Evolutionary conservation across 208 protist genomes (phyloP), one percentile per base, ranked within the genome.

Genomic region (Acanthamoeba lenticulata): DNA sequence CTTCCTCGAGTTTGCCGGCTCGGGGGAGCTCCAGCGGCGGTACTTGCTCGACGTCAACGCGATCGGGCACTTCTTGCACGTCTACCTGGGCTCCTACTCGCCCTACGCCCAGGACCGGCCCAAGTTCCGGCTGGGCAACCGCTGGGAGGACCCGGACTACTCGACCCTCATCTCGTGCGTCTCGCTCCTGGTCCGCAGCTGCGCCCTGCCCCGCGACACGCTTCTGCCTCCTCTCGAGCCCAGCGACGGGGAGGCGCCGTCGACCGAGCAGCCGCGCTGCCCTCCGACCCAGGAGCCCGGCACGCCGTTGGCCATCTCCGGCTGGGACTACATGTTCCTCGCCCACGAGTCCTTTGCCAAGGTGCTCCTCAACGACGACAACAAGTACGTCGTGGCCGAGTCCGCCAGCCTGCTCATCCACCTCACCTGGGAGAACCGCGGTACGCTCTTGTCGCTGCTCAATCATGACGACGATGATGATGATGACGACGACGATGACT

Each of bases 1-100:
- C 49, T 90, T 90, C 83, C 52, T 90, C 83, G 49, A 90, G 49
- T 90, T 90, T 24, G 83, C 83, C 29, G 6, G 44, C 34, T 45
- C 21, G 13, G 83, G 83, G 17, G 11, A 29, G 7, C 3, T 45
- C 6, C n/a, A 90, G 44, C 60, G 44, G 44, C 44, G 83, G 2
- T 90, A 90, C 17, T 24, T 90, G 44, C n/a, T 90, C 29, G 49
- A n/a, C 5, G 27, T 29, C 19, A 90, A 90, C 36, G 47, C 29
- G 11, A 65, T 90, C 32, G 44, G 49, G 19, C 83, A 67, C 17
- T 90, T 90, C 83, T 47, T 90, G n/a, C 49, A 90, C 29, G 24
- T 65, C 2, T 90, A 90, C 38, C 52, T 90, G n/a, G 83, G 83
- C 34, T 47, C 83, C 2, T 11, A 90, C 34, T 90, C 83, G 52